Evolutionary conservation across 2,329 filamentous ascomycete species (phyloP).

Genomic region (Colletotrichum sp.): DNA sequence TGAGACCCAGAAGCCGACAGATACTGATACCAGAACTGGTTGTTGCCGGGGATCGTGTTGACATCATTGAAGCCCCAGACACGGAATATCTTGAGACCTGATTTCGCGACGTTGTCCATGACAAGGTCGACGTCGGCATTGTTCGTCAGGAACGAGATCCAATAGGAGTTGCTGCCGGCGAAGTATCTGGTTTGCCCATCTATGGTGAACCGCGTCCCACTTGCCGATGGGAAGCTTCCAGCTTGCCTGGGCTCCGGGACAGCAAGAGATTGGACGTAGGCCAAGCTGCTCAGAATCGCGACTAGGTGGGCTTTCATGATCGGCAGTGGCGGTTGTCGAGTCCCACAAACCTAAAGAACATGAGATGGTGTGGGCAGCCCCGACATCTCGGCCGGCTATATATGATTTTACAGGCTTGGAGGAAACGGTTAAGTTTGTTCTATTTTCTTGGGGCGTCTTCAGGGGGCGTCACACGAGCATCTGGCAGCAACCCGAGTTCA

Average conservation of each 20-base stretch:
- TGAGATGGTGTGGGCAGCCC: neutral
- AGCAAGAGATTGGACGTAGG: neutral
- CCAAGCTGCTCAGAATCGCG: neutral
- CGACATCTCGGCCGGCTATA: neutral
- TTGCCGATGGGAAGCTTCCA: neutral
- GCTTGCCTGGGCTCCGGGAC: neutral
- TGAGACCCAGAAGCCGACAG: conserved; percentile 53
- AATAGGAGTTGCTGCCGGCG: conserved; percentile 61
- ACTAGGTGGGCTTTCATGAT: neutral
- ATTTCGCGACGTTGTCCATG: conserved; percentile 47
- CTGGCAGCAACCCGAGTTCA: neutral
- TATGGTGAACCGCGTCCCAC: conserved; percentile 39
- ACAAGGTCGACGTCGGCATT: conserved; percentile 58
- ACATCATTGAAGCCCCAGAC: conserved; percentile 69
- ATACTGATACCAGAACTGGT: conserved; percentile 50
- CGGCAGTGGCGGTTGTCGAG: neutral
- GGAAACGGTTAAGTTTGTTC: neutral
- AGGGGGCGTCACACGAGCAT: neutral
- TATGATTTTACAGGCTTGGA: neutral
- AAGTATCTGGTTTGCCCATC: conserved; percentile 52
- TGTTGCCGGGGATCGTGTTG: conserved; percentile 35
- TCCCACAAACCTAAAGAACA: neutral
- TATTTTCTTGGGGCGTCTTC: neutral
- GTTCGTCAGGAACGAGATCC: conserved; percentile 56
- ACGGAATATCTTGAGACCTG: conserved; percentile 62